Percentiles rank a stretch among this genome's conserved stretches.
Conservation (phyloP, 2,329 filamentous ascomycete genomes). For the Botryotinia convoluta region DNA sequence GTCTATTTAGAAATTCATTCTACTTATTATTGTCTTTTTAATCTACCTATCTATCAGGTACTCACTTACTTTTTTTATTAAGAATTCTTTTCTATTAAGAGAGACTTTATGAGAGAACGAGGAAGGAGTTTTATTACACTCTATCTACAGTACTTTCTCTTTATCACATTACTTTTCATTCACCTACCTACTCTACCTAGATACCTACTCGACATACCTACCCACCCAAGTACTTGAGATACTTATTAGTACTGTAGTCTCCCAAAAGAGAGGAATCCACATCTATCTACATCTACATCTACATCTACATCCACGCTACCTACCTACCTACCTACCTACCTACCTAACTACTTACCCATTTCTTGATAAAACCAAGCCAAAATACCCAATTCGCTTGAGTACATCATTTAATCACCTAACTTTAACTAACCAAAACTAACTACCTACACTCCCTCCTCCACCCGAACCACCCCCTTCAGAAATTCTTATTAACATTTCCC, state of each 20-base stretch:
- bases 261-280: no score
- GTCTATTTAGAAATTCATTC: neutral
- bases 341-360: neutral
- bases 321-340: neutral
- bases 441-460: neutral
- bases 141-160: no score
- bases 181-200: no score
- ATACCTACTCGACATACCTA: neutral
- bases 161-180: no score
- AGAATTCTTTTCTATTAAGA: no score
- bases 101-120: no score
- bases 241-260: no score
- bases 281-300: no score
- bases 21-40: neutral
- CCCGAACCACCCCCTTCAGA: conserved; percentile 4
- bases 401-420: neutral
- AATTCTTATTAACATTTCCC: conserved; percentile 14
- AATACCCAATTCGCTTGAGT: conserved; percentile 15
- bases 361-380: neutral
- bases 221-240: no score
- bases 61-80: no score
- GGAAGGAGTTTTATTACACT: no score
- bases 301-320: neutral
- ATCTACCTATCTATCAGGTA: no score
- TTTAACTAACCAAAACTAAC: neutral